These are phyloP conservation scores for Acacia crassicarpa DNA, from an alignment of 306 rosid genomes.

Conservation along the genomic window DNA sequence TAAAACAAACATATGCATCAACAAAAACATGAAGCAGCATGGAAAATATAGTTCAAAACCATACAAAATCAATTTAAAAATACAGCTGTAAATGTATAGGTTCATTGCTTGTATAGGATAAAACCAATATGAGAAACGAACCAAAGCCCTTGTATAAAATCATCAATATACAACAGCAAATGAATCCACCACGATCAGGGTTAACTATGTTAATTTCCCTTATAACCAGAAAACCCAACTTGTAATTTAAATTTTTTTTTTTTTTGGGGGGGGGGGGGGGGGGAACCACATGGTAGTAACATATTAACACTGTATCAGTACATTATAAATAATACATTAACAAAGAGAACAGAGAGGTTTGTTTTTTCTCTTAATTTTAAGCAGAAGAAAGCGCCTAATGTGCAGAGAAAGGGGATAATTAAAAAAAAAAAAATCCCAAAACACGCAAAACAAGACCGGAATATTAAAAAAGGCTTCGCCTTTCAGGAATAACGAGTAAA, in stretches of 20 bases:
- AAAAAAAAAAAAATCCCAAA: neutral
- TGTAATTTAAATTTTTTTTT: too few relatives aligned
- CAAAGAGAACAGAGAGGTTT: neutral
- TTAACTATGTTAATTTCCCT: neutral
- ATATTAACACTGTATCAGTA: neutral
- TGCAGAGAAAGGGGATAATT: neutral
- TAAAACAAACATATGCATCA: neutral
- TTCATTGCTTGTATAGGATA: neutral
- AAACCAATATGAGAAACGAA: neutral
- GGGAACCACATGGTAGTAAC: neutral
- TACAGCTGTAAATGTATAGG: neutral
- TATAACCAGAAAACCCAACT: neutral
- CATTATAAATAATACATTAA: neutral
- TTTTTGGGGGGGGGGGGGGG: too few relatives aligned
- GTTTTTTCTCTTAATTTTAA: neutral
- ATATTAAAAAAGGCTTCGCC: neutral
- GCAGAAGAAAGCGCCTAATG: neutral
- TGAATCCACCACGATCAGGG: neutral
- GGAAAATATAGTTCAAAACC: neutral
- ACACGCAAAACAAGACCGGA: neutral
- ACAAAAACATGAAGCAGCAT: neutral
- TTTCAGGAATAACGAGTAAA: neutral
- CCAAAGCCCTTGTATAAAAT: neutral
- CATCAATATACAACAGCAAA: neutral
- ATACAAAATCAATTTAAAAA: neutral